Percentiles rank a stretch among this genome's conserved stretches.
These are phyloP conservation scores for Deuterostichococcus epilithicus DNA, from an alignment of 139 green algal species.

Conservation along the genomic window DNA sequence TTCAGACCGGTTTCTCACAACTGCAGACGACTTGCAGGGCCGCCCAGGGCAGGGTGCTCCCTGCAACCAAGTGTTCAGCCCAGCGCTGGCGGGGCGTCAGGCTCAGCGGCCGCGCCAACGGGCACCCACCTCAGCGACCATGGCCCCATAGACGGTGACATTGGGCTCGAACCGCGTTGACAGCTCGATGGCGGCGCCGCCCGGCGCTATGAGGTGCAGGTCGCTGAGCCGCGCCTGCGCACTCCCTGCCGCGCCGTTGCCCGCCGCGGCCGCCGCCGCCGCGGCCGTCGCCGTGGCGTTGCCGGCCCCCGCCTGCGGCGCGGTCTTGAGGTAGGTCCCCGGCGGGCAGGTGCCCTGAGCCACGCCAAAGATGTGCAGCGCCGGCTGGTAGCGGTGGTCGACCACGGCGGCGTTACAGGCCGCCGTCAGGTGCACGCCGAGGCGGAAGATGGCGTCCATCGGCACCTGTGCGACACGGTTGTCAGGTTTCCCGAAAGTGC, in stretches of 20 bases:
- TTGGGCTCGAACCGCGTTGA: constrained; percentile 23
- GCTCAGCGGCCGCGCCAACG: too few species aligned
- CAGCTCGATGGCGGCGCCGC: constrained; percentile 18
- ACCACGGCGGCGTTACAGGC: constrained; percentile 13
- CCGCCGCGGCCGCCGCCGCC: too few species aligned
- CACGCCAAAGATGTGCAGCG: too few species aligned
- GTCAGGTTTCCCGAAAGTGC: too few species aligned
- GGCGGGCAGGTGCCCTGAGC: constrained; percentile 44
- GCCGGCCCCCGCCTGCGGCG: too few species aligned
- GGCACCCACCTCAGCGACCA: neutral
- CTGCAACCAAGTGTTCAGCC: too few species aligned
- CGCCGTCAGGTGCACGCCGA: constrained; percentile 16
- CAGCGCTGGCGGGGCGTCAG: too few species aligned
- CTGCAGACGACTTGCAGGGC: too few species aligned
- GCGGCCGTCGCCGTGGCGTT: too few species aligned
- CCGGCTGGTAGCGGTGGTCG: neutral
- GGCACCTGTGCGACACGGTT: constrained; percentile 18
- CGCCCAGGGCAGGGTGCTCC: too few species aligned
- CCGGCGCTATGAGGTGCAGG: neutral
- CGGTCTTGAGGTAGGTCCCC: constrained; percentile 14
- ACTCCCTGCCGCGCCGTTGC: too few species aligned
- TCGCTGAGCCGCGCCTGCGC: neutral
- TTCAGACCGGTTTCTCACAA: too few species aligned
- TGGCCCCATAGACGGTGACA: constrained; percentile 13
- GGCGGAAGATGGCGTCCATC: constrained; percentile 24